These are phyloP conservation scores for Phlyctochytrium arcticum DNA, from an alignment of 192 early-diverging fungal species.

Conservation along the genomic window DNA sequence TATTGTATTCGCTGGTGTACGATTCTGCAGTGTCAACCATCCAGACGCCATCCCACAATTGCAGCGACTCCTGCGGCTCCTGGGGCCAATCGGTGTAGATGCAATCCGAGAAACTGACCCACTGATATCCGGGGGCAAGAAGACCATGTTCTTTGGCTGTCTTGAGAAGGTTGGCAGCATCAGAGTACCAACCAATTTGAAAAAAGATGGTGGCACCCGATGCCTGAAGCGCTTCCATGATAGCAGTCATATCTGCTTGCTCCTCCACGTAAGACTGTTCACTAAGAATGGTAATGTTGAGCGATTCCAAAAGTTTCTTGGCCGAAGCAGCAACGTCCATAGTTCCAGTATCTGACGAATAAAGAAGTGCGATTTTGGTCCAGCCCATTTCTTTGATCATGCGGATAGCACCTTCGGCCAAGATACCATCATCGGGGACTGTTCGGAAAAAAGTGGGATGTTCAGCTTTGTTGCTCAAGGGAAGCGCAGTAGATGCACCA, in stretches of 20 bases:
- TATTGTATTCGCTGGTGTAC: not conserved
- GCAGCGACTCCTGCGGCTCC: not conserved
- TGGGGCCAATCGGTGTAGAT: not conserved
- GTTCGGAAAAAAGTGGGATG: conserved; percentile 42
- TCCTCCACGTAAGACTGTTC: conserved; percentile 1
- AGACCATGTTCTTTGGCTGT: conserved; percentile 1
- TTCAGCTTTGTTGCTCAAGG: conserved; percentile 13
- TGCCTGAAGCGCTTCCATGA: not conserved
- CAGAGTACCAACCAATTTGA: not conserved
- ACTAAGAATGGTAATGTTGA: not conserved
- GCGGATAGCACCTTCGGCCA: conserved; percentile 20
- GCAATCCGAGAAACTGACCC: not conserved
- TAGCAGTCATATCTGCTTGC: not conserved
- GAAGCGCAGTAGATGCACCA: conserved; percentile 28
- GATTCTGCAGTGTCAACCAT: not conserved
- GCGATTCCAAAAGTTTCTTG: not conserved
- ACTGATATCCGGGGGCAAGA: not conserved
- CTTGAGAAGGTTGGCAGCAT: not conserved
- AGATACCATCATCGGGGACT: conserved; percentile 28
- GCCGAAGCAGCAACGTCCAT: not conserved
- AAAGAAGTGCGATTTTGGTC: conserved; percentile 6
- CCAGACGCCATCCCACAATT: conserved; percentile 3
- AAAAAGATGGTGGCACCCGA: conserved; percentile 5
- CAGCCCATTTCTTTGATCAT: conserved; percentile 14
- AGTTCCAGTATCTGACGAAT: conserved; percentile 10